Evolutionary conservation across 2,329 filamentous ascomycete species (phyloP).

Genomic region (Basipetospora sp.): DNA sequence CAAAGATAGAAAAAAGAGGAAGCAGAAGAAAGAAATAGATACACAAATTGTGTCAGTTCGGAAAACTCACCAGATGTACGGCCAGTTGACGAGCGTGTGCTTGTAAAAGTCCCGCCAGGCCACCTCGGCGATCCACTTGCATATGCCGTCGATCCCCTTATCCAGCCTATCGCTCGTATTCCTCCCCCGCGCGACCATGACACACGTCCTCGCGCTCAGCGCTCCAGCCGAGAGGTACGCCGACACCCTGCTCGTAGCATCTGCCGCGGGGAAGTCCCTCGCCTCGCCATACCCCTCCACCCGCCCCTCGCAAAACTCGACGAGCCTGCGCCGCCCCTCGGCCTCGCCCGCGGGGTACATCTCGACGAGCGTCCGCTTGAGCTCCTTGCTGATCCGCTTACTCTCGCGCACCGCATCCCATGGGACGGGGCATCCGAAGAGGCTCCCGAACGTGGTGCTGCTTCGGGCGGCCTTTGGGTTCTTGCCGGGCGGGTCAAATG

Average conservation of each 20-base stretch:
- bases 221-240: too few species aligned
- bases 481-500: slow-evolving; percentile 51
- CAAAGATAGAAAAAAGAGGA: too few species aligned
- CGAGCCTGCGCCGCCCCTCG: slow-evolving; percentile 49
- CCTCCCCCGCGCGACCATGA: too few species aligned
- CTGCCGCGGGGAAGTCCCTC: slow-evolving; percentile 50
- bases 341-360: slow-evolving; percentile 66
- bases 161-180: too few species aligned
- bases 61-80: too few species aligned
- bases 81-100: too few species aligned
- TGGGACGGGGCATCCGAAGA: slow-evolving; percentile 51
- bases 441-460: slow-evolving; percentile 19
- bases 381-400: slow-evolving; percentile 45
- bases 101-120: too few species aligned
- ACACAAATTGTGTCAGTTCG: too few species aligned
- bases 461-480: slow-evolving; percentile 34
- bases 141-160: too few species aligned
- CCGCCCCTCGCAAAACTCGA: slow-evolving; percentile 52
- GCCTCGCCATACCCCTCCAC: slow-evolving; percentile 46
- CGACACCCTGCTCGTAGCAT: slow-evolving; percentile 53
- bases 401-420: slow-evolving; percentile 43
- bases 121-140: too few species aligned
- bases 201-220: too few species aligned
- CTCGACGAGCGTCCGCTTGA: slow-evolving; percentile 39
- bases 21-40: too few species aligned